Base-by-base conservation (phyloP, 352 stramenopile genomes). In the Pythium vanterpoolii region DNA sequence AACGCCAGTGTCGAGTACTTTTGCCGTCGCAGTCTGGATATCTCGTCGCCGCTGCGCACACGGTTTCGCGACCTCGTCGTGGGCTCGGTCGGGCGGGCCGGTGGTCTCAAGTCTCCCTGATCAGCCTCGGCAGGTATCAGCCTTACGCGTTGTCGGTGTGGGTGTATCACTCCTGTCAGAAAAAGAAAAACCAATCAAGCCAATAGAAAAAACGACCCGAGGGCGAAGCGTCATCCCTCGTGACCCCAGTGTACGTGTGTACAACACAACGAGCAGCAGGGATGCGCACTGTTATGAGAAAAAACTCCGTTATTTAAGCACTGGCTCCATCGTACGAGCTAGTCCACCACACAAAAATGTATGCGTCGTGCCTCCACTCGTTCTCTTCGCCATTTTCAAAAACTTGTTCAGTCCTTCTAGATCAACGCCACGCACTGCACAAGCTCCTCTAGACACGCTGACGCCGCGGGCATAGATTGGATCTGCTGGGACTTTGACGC, bases 1-100 rank as follows among this genome's bases (percentile, higher is more conserved):
- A 66, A 66, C 28, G 50, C 63, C 2, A 62, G 52, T 24, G 54
- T 85, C 23, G 74, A 80, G 45, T 73, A 77, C 48, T 88, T 89
- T 60, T 89, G 79, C 36, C 79, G 81, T 31, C 77, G 73, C 57
- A 89, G 81, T 40, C 53, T 88, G 11, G 79, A 88, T 53, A 81
- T 91, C 56, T 76, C 77, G 53, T 91, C 81, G 43, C 79, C 77
- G 6, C 54, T 89, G 50, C 74, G 72, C 9, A 64, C 72, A 13
- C 72, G 71, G 46, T 80, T 91, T 26, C 79, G 76, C 27, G 79
- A 91, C 42, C 65, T 91, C 52, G 66, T 86, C 60, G 65, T 91
- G 16, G 60, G 74, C 71, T 85, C 81, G 19, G 67, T 73, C 16
- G 63, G 68, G n/a, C 64, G 71, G 26, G 68, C 71, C 0, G 73